phyloP scores from a whole-genome alignment of 306 rosid species.

The Lathyrus tuberosus region DNA sequence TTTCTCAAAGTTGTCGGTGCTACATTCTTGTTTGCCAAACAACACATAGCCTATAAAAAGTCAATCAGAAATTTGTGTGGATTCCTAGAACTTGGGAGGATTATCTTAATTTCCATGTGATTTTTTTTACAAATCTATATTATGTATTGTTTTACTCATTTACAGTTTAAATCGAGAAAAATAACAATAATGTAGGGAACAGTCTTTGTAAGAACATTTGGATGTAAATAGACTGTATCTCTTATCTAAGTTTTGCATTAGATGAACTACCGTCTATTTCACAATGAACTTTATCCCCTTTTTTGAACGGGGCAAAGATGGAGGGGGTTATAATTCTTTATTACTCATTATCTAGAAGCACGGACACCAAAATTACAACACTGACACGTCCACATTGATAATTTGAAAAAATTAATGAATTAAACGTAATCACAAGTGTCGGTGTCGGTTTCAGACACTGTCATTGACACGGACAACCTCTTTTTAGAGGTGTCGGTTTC shows the following conservation, averaged over 20 bases:
- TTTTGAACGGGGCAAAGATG: background rate
- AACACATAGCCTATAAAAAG: background rate
- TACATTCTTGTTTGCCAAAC: background rate
- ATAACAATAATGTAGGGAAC: background rate
- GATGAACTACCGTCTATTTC: background rate
- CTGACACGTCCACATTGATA: too few relatives aligned
- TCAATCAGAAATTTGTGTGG: background rate
- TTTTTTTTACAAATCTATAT: background rate
- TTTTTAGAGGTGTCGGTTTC: too few relatives aligned
- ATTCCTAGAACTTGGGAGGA: background rate
- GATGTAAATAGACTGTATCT: background rate
- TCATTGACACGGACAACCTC: too few relatives aligned
- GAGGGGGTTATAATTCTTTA: background rate
- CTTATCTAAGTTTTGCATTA: background rate
- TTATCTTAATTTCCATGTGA: background rate
- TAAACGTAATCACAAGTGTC: too few relatives aligned
- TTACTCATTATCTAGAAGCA: background rate
- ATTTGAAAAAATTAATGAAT: too few relatives aligned
- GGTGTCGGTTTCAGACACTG: too few relatives aligned
- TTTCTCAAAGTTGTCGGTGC: too few relatives aligned
- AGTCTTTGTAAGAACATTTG: background rate
- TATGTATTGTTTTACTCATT: background rate
- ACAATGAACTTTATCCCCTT: background rate
- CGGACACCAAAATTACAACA: too few relatives aligned
- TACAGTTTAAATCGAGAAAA: background rate